A percentile compares a stretch with the other conserved stretches of the same genome.
Conservation (phyloP, 768 basidiomycete species). For the Brasilioporus rufonigricans region DNA sequence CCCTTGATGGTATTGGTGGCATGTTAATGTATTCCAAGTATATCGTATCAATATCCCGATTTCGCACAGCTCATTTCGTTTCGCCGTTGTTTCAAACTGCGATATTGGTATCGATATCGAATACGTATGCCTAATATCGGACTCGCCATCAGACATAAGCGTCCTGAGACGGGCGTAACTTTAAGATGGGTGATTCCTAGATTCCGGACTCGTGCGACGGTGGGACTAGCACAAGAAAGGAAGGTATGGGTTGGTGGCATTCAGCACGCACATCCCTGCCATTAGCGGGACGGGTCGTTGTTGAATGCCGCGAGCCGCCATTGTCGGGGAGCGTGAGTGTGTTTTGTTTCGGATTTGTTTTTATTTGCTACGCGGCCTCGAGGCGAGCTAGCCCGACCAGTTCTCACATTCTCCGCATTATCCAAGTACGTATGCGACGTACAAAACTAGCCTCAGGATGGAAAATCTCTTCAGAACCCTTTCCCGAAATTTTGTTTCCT, state of each 20-base stretch:
- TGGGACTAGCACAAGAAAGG: conserved; percentile 15
- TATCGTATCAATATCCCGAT: conserved; percentile 23
- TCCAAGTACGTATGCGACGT: conserved; percentile 21
- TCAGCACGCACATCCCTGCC: background rate
- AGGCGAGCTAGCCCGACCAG: conserved; percentile 20
- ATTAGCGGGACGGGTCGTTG: background rate
- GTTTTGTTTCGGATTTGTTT: background rate
- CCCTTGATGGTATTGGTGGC: background rate
- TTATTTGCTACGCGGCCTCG: conserved; percentile 25
- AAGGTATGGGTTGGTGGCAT: too few relatives aligned
- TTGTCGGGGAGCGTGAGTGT: background rate
- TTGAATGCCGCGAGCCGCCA: too few relatives aligned
- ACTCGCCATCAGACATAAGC: conserved; percentile 20
- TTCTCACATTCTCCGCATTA: conserved; percentile 25
- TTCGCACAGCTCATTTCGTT: conserved; percentile 19
- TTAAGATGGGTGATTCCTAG: conserved; percentile 10
- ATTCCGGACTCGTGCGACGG: too few relatives aligned
- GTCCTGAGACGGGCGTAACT: conserved; percentile 16
- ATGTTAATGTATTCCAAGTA: conserved; percentile 27
- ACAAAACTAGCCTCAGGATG: conserved; percentile 13
- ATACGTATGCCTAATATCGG: conserved; percentile 20
- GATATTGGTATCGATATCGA: conserved; percentile 21
- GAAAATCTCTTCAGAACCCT: conserved; percentile 21
- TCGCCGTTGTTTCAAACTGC: conserved; percentile 8
- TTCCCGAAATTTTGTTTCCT: background rate